phyloP scores from a whole-genome alignment of 2,329 filamentous ascomycete species.

The Blastomyces emzantsi region DNA sequence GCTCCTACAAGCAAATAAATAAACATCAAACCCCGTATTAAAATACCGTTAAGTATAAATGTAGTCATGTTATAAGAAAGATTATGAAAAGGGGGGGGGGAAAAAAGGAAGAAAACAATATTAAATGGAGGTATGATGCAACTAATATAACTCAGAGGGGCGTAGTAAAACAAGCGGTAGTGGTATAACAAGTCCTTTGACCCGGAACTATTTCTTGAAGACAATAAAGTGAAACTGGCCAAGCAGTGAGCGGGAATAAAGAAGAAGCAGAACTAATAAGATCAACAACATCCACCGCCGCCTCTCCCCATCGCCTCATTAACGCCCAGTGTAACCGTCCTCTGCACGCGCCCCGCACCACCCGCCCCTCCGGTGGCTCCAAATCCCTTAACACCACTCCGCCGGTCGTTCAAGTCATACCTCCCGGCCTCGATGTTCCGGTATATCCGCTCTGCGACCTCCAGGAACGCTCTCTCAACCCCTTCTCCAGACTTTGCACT shows the following conservation, averaged over 20 bases:
- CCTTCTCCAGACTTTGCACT: conserved; percentile 91
- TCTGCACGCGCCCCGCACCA: conserved; percentile 24
- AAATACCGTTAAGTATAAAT: neutral
- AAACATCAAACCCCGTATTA: neutral
- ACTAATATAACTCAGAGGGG: neutral
- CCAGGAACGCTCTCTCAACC: conserved; percentile 85
- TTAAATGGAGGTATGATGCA: neutral
- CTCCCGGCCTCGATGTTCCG: conserved; percentile 92
- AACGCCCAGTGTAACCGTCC: conserved; percentile 38
- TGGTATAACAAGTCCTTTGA: neutral
- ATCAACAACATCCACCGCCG: conserved; percentile 31
- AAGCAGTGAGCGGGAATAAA: neutral
- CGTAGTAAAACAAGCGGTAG: neutral
- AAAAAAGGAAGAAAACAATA: neutral
- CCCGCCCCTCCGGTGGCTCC: conserved; percentile 32
- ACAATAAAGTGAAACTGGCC: neutral
- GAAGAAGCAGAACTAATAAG: conserved; percentile 6
- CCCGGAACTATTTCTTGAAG: neutral
- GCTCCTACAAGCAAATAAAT: too few relatives aligned
- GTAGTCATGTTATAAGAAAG: neutral
- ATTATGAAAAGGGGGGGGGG: neutral
- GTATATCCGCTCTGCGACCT: conserved; percentile 91
- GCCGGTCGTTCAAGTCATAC: conserved; percentile 88
- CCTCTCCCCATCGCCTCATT: conserved; percentile 40
- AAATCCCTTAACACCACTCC: conserved; percentile 75